Percentiles rank a stretch among this genome's conserved stretches.
Conservation (phyloP, 768 basidiomycete genomes). For the Coprinopsis sp. region DNA sequence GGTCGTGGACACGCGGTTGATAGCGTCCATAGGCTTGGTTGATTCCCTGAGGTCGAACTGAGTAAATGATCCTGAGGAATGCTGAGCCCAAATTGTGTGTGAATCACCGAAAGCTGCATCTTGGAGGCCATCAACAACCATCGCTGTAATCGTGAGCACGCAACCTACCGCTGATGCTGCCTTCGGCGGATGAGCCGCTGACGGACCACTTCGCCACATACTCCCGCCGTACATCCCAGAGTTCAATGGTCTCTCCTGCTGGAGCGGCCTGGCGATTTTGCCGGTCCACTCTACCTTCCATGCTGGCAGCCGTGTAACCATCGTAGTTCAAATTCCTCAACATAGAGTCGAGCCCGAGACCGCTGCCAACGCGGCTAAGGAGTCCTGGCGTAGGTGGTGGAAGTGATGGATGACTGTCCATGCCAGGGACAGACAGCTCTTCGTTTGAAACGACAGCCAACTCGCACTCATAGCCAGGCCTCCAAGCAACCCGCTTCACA, state of each 20-base stretch:
- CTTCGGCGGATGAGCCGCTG: conserved; percentile 57
- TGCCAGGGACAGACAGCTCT: conserved; percentile 34
- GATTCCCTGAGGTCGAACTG: conserved; percentile 71
- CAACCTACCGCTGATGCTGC: conserved; percentile 65
- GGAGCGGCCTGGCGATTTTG: conserved; percentile 1
- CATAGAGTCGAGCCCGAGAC: conserved; percentile 23
- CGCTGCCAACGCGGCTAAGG: conserved; percentile 26
- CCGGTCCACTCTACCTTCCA: conserved; percentile 2
- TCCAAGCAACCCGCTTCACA: conserved; percentile 70
- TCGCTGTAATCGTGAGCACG: conserved; percentile 1
- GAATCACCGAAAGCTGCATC: conserved; percentile 69
- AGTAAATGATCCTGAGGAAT: conserved; percentile 71
- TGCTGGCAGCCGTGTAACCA: conserved; percentile 8
- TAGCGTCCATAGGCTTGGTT: conserved; percentile 59
- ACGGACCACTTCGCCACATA: conserved; percentile 85
- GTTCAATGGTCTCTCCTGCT: conserved; percentile 62
- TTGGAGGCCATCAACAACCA: conserved; percentile 24
- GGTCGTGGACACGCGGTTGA: conserved; percentile 57
- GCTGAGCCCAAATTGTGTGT: conserved; percentile 68
- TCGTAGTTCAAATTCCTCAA: conserved; percentile 15
- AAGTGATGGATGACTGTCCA: conserved; percentile 15
- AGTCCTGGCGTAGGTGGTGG: conserved; percentile 11
- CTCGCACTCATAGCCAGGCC: conserved; percentile 73
- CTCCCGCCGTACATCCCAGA: conserved; percentile 81
- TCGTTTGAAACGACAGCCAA: conserved; percentile 69